Conservation (phyloP, 257 asterid species). For the Fraxinus excelsior region DNA sequence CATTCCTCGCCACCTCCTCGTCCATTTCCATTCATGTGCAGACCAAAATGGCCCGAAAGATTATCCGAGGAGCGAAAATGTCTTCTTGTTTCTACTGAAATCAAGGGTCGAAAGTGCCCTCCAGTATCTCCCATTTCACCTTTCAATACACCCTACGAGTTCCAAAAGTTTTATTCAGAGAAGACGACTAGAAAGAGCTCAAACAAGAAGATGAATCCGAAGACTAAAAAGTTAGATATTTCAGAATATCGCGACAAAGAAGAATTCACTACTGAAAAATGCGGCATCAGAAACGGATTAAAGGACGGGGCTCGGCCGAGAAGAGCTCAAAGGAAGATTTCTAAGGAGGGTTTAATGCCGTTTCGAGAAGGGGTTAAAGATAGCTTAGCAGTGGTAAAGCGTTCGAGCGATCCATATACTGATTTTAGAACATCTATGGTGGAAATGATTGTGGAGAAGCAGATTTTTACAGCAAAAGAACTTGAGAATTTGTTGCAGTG, state of each 20-base stretch:
- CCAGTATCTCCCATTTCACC: background rate
- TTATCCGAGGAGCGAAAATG: conserved; percentile 12
- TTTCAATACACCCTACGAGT: background rate
- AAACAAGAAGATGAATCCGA: background rate
- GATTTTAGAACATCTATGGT: conserved; percentile 59
- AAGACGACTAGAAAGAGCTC: background rate
- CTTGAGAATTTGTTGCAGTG: conserved; percentile 49
- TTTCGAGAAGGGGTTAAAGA: conserved; percentile 12
- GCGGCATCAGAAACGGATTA: background rate
- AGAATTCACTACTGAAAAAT: background rate
- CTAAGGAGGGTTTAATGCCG: background rate
- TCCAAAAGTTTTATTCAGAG: background rate
- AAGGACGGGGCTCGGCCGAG: conserved; percentile 21
- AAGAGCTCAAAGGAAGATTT: conserved; percentile 10
- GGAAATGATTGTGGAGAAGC: conserved; percentile 63
- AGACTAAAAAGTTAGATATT: background rate
- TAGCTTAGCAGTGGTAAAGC: conserved; percentile 55
- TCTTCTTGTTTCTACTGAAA: background rate
- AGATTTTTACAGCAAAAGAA: conserved; percentile 40
- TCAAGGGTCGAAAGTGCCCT: background rate
- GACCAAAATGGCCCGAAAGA: conserved; percentile 15
- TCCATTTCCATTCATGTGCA: conserved; percentile 30
- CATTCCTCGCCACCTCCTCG: conserved; percentile 34
- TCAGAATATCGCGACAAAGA: background rate
- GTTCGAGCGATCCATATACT: conserved; percentile 50